Evolutionary conservation across 2,329 filamentous ascomycete genomes (phyloP), one percentile per base, ranked within the genome.

Genomic region (Diaporthe sp.): DNA sequence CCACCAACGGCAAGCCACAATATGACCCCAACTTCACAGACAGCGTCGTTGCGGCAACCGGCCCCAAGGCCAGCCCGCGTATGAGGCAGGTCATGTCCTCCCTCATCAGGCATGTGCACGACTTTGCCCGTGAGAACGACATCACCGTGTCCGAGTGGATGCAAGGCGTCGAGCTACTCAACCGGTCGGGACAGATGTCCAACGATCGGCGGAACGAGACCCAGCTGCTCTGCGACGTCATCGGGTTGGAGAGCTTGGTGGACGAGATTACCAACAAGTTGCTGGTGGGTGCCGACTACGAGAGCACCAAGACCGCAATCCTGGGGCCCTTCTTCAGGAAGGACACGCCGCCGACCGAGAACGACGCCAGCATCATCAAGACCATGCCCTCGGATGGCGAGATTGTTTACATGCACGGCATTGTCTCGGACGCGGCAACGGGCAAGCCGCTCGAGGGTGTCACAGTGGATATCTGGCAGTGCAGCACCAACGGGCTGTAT

Each of bases 311-410:
- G 2, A 94, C 93, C 5, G 92, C 94, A 53, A 95, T 97, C 77
- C 89, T 97, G 0, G 95, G 95, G 0, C 95, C 95, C 1, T 97
- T 97, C 85, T 97, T 94, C 90, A 89, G 94, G 8, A 88, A 91
- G 56, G 89, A 95, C 78, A 91, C 94, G 0, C 94, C 94, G 7
- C 84, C 89, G 73, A 89, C 92, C 61, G 84, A 90, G n/a, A 93
- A 93, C 80, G 94, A 93, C 66, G 89, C 87, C 59, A 92, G 86
- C 78, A 94, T 97, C 76, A 87, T 92, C 27, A 85, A 84, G 72
- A 81, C 88, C 76, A 86, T 85, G 76, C 88, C 89, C 8, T 73
- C 82, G 70, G 85, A 86, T 73, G 85, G 80, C 19, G 78, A 93
- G 76, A 84, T 91, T 37, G 87, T 88, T 4, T 90, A 88, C 79